Base-by-base conservation (phyloP, 2,329 filamentous ascomycete genomes). In the Alternaria triticimaculans region DNA sequence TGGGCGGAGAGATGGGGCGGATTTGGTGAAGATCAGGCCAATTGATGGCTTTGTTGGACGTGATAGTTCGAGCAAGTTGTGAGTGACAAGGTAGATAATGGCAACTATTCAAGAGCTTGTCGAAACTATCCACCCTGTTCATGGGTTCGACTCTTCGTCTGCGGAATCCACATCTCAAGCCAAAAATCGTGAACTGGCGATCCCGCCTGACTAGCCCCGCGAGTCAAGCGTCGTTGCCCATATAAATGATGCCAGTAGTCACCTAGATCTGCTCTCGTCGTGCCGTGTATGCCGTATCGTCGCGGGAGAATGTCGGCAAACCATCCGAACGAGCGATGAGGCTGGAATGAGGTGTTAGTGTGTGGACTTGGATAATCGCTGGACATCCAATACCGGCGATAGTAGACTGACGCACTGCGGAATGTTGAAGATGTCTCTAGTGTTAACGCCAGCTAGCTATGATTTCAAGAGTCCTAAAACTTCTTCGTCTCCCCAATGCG, bases 11-110 rank as follows among this genome's bases (percentile, higher is more conserved):
- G 64, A 26, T 8, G 55, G 53, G 15, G 21, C 56, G n/a, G 65
- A 60, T 1, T n/a, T 25, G 7, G 67, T 73, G 30, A 66, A 61
- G 25, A 61, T 75, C 1, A 63, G 44, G 15, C 58, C 62, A 23
- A 63, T 73, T 3, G 64, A 69, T 63, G 72, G 72, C 4, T 74
- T 67, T 51, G 14, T 70, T 20, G 63, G 66, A 11, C 64, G 69
- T 9, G 63, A 71, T 12, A 63, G 44, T 5, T 53, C 45, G 28
- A 59, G 55, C 41, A 71, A 58, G 55, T 21, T 72, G 55, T 72
- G 59, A 20, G 4, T 7, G 15, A 15, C 12, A 20, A 28, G 6
- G 5, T 5, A n/a, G 15, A 21, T 7, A 25, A 41, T 41, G 1
- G 18, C 18, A 30, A 6, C 15, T 7, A 33, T 3, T 2, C 11